Evolutionary conservation across 345 rosid species (phyloP), one percentile per base, ranked within the genome.

Genomic region (Rhodomyrtus tomentosa): DNA sequence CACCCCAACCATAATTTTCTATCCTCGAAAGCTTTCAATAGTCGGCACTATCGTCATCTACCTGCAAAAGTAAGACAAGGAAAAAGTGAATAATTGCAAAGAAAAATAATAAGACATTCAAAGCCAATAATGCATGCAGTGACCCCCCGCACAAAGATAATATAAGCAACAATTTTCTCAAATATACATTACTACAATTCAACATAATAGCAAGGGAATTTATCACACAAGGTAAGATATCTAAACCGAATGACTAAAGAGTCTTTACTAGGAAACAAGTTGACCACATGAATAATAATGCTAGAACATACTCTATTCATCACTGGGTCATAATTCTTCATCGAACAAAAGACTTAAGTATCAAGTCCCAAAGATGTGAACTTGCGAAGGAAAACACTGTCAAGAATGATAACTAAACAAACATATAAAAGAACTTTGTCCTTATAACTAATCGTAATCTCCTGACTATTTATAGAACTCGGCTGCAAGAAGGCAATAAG

Each of bases 1-100:
- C 91, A 84, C 93, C 95, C 98, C 98, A 96, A 76, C 98, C 96
- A 91, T 94, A 96, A 82, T 89, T 92, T 89, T 92, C 96, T 90
- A 96, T 87, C 55, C 76, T 88, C 80, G 94, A 91, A 88, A 94
- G 87, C 21, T 88, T 84, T 12, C 82, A 83, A 83, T 84, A 86
- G 81, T 81, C 88, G 15, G 83, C 73, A 79, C 80, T 72, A 16
- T 59, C 68, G 81, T 53, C 81, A 56, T 88, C 90, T 83, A 90
- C 91, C 99, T 95, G 87, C 82, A 87, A 51, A 87, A 86, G 84
- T 56, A 80, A n/a, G 16, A n/a, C 53, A n/a, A 24, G 50, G 25
- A 27, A 13, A 48, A 45, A n/a, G 27, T 79, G 58, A 27, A 38
- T 36, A 49, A 48, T 21, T 20, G 15, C 27, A 53, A 42, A 48